Evolutionary conservation across 768 basidiomycete species (phyloP).

Genomic region (Amanita polypyramis): DNA sequence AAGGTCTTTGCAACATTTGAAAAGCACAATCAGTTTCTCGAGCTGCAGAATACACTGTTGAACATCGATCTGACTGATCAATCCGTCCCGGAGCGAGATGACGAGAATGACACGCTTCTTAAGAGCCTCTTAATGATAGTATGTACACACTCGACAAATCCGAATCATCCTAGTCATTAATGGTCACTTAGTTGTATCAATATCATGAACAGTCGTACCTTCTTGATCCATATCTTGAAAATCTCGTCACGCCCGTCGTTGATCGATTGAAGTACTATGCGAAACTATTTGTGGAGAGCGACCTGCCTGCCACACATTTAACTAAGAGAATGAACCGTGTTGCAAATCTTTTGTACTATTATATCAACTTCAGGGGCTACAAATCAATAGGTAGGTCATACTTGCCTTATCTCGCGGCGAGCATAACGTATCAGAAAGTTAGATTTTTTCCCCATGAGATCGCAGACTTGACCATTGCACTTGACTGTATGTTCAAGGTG

Average conservation of each 20-base stretch:
- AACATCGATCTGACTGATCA: conserved; percentile 32
- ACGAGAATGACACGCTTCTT: conserved; percentile 28
- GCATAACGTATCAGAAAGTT: conserved; percentile 34
- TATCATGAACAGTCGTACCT: conserved; percentile 94
- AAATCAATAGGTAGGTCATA: conserved; percentile 76
- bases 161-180: neutral
- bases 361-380: conserved; percentile 82
- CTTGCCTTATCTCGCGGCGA: conserved; percentile 7
- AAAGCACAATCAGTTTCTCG: conserved; percentile 46
- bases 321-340: neutral
- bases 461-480: conserved; percentile 64
- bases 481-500: conserved; percentile 45
- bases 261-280: conserved; percentile 49
- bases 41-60: conserved; percentile 41
- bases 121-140: conserved; percentile 42
- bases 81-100: conserved; percentile 32
- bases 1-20: conserved; percentile 49
- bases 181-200: conserved; percentile 51
- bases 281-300: conserved; percentile 12
- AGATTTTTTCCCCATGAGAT: conserved; percentile 93
- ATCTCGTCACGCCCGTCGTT: conserved; percentile 67
- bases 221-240: conserved; percentile 81
- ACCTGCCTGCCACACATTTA: neutral
- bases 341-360: conserved; percentile 53
- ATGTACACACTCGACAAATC: conserved; percentile 22